Base-by-base conservation (phyloP, 495 filamentous ascomycete species). In the Neurospora pannonica region DNA sequence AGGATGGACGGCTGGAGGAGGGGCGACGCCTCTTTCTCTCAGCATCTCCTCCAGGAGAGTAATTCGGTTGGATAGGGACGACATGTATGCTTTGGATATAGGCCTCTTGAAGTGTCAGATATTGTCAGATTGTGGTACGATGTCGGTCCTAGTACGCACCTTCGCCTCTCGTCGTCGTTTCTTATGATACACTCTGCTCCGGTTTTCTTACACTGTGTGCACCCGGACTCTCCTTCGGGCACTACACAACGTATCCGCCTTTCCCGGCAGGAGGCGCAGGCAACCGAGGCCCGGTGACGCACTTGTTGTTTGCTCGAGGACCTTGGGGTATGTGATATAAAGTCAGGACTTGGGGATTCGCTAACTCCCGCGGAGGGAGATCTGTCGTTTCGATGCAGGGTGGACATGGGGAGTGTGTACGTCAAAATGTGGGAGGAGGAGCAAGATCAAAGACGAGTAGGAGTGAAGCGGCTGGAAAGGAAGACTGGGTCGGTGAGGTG, bases 211-310 rank as follows among this genome's bases (percentile, higher is more conserved):
- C 87, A 89, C 76, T 88, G 86, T 37, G 82, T 83, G 76, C 87
- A 89, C 72, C 84, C 84, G n/a, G 81, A 79, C 54, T 85, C 83
- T 19, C 86, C 87, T 13, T 83, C 80, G 31, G 84, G 84, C 39
- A 89, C 87, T n/a, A 89, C 87, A 77, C 87, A 89, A 75, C 87
- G 82, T 71, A 89, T 89, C 62, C 87, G 80, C 39, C 87, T 82
- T 74, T 89, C 87, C 73, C 87, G 82, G 54, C 82, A 84, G 2
- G 82, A 83, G n/a, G 79, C 80, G 73, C 82, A 84, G 13, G 82
- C 82, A 72, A 84, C 79, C 6, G 81, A 83, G 38, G 82, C 82
- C 31, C 82, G 80, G 60, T 83, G 82, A 36, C 82, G 81, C 15
- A 83, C 70, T 37, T 84, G 78, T 42, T 78, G 75, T 21, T 76